Percentiles rank a stretch among this genome's conserved stretches.
Evolutionary conservation across 2,329 filamentous ascomycete genomes (phyloP).

Genomic region (Aspergillus thermomutatus): DNA sequence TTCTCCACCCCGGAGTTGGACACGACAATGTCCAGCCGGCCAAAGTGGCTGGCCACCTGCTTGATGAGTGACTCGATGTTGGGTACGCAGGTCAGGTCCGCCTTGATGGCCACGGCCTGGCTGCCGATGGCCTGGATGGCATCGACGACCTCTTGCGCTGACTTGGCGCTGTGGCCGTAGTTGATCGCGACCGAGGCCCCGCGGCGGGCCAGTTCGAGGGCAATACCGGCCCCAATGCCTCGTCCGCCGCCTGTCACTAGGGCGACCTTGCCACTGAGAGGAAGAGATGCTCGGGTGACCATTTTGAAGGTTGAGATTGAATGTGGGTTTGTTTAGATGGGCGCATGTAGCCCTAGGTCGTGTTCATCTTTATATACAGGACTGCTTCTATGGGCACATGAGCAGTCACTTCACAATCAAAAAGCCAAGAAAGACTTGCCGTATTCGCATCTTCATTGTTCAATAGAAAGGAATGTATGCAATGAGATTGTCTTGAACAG

Average conservation of each 20-base stretch:
- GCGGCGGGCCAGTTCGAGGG: slow-evolving; percentile 38
- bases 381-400: background rate
- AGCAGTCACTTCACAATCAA: background rate
- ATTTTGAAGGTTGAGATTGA: background rate
- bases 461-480: background rate
- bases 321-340: background rate
- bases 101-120: slow-evolving; percentile 63
- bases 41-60: slow-evolving; percentile 60
- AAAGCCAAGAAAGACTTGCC: background rate
- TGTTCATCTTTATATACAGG: background rate
- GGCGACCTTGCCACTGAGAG: slow-evolving; percentile 36
- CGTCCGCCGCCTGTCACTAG: slow-evolving; percentile 36
- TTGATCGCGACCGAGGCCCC: slow-evolving; percentile 41
- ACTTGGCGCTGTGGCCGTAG: slow-evolving; percentile 57
- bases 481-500: background rate
- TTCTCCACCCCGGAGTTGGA: slow-evolving; percentile 23
- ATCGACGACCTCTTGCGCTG: slow-evolving; percentile 63
- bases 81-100: slow-evolving; percentile 63
- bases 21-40: slow-evolving; percentile 64
- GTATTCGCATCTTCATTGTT: background rate
- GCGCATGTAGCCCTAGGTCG: background rate
- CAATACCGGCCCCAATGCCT: slow-evolving; percentile 42
- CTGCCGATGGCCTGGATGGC: slow-evolving; percentile 63
- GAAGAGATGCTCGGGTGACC: background rate
- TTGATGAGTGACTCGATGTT: slow-evolving; percentile 64